Percentiles rank a stretch among this genome's conserved stretches.
phyloP scores from a whole-genome alignment of 2,329 filamentous ascomycete genomes.

The Achaetomium macrosporum region DNA sequence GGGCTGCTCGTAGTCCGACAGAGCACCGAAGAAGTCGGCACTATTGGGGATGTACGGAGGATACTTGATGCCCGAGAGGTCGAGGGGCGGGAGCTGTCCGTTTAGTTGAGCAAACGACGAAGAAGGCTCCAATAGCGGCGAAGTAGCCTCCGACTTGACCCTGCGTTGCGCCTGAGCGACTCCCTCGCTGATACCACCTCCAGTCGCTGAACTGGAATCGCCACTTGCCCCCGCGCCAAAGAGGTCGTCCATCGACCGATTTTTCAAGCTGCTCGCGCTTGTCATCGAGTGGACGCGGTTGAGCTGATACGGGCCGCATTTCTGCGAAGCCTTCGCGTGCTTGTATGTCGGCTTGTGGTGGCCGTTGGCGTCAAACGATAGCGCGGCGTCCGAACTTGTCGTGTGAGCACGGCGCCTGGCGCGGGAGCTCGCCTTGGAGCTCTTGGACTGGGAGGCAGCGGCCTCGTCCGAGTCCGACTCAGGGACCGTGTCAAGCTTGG shows the following conservation, averaged over 20 bases:
- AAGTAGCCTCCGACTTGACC: conserved; percentile 57
- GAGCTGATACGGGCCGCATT: conserved; percentile 57
- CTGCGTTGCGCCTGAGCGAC: conserved; percentile 42
- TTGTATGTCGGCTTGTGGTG: conserved; percentile 59
- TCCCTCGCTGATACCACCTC: conserved; percentile 33
- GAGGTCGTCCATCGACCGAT: conserved; percentile 42
- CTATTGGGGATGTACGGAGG: conserved; percentile 41
- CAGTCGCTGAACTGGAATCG: conserved; percentile 34
- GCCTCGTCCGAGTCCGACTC: conserved; percentile 56
- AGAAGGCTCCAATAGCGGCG: conserved; percentile 47
- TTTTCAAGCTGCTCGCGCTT: conserved; percentile 44
- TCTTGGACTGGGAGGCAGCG: conserved; percentile 27
- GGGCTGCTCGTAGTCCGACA: conserved; percentile 49
- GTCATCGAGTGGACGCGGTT: conserved; percentile 54
- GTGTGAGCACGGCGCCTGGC: conserved; percentile 47
- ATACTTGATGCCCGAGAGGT: conserved; percentile 52
- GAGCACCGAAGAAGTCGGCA: conserved; percentile 48
- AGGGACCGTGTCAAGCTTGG: conserved; percentile 54
- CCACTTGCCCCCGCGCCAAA: conserved; percentile 35
- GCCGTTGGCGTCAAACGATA: conserved; percentile 58
- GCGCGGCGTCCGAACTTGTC: conserved; percentile 52
- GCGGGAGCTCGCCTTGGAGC: conserved; percentile 35
- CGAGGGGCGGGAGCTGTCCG: conserved; percentile 50
- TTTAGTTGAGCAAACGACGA: conserved; percentile 46
- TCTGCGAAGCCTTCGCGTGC: conserved; percentile 55